Evolutionary conservation across 257 asterid species (phyloP), one percentile per base, ranked within the genome.

Genomic region (Paulownia fortunei): DNA sequence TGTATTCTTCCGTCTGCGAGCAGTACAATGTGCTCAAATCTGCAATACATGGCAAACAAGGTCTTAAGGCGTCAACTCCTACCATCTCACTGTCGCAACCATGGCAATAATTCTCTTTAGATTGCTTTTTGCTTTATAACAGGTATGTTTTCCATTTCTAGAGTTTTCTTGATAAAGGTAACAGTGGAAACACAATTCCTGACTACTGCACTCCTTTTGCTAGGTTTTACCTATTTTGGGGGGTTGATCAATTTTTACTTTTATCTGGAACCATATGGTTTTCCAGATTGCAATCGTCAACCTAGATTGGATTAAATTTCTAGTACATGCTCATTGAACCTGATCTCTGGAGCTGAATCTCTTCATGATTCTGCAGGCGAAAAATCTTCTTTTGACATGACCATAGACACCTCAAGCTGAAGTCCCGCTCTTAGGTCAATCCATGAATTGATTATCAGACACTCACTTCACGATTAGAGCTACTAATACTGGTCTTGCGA

Each of bases 21-120:
- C 99, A 95, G 76, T 95, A 93, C 84, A 69, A 82, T 26, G 89
- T 90, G 67, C 90, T 95, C 26, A 83, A 87, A 72, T 86, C 91
- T 69, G 99, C 98, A 44, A 81, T 95, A 84, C 88, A 90, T 84
- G 94, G 89, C 71, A 93, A 89, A 82, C 89, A 82, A 88, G 97
- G 97, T 37, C 86, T 78, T 27, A 75, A 87, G 62, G 97, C 98
- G 6, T 93, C 99, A 65, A 95, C 83, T 32, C 82, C 90, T 70
- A 62, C 79, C 8, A 83, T 91, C 71, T 77, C 85, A 6, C 87
- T 95, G 32, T 87, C 99, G 26, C 97, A 95, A 77, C 97, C 98
- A 59, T 91, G 96, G 98, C 88, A 19, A 54, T 87, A 88, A 89
- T 81, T 77, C 65, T 72, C 49, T 23, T 71, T 56, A 42, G 63